Base-by-base conservation (phyloP, 1,284 basidiomycete genomes). In the Trametes polyzona region DNA sequence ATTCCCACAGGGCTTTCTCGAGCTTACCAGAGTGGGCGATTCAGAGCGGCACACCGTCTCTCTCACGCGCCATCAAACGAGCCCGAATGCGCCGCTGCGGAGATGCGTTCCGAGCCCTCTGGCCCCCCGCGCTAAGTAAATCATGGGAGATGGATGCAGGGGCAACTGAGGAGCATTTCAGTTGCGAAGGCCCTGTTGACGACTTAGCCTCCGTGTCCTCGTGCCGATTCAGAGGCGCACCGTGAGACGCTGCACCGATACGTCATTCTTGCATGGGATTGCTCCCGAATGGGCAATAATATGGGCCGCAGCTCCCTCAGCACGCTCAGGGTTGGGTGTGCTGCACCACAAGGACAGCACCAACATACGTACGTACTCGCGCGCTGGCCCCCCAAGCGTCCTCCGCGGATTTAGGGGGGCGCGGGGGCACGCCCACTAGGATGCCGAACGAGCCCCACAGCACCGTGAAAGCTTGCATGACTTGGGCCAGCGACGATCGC, bases 181-280 rank as follows among this genome's bases (percentile, higher is more conserved):
- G 14, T 41, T 19, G 47, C 16, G 47, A 40, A 23, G 27, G 19
- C 37, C 19, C 35, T 32, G 17, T 50, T 41, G 40, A 41, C 48
- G 24, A 37, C 40, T 50, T 50, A 50, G 48, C 48, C 48, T 50
- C 14, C 37, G 48, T 17, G 37, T 27, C 37, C 29, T 10, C 19
- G 36, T 35, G 37, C 48, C 37, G 24, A 19, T n/a, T 17, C 27
- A 14, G 36, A 23, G 48, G 48, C 24, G n/a, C n/a, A 16, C 19
- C 48, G 48, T 50, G 48, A 41, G 48, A 50, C 27, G 37, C 24
- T n/a, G 32, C 37, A 37, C 10, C 48, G 41, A 50, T 27, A 50
- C 37, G 26, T 50, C 48, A 41, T 50, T 26, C 37, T 41, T 40
- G 37, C 37, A 50, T 10, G 23, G 24, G 35, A 19, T 17, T 19